Percentiles rank a stretch among this genome's conserved stretches.
Conservation (phyloP, 257 asterid species). For the Primulina tabacum region DNA sequence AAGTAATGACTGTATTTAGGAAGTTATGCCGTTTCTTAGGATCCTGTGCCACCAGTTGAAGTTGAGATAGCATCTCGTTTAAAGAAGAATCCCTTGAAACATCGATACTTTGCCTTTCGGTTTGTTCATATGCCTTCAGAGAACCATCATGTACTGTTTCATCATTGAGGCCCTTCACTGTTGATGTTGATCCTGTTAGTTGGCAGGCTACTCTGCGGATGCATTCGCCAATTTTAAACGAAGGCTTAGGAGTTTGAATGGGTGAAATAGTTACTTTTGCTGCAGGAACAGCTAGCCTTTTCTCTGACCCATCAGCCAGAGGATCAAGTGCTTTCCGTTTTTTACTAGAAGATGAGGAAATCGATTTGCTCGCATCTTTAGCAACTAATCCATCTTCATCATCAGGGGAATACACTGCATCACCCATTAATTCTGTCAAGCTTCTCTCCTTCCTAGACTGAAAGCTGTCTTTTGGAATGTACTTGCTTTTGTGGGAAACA, state of each 20-base stretch:
- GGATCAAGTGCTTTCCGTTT: conserved; percentile 59
- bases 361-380: conserved; percentile 30
- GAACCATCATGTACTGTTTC: conserved; percentile 41
- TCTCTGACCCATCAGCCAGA: conserved; percentile 47
- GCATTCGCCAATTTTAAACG: conserved; percentile 90
- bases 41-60: conserved; percentile 57
- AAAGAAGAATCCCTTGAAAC: conserved; percentile 47
- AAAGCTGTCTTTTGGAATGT: conserved; percentile 40
- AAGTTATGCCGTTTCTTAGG: conserved; percentile 48
- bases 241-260: conserved; percentile 58
- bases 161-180: conserved; percentile 38
- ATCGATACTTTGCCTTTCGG: conserved; percentile 34
- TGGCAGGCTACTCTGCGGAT: conserved; percentile 90
- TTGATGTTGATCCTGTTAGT: conserved; percentile 61
- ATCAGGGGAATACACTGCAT: conserved; percentile 41
- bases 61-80: conserved; percentile 60
- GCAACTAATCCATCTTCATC: conserved; percentile 46
- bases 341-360: conserved; percentile 35
- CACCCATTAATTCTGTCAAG: conserved; percentile 57
- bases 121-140: conserved; percentile 29
- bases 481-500: conserved; percentile 42
- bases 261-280: conserved; percentile 52
- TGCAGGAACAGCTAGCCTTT: conserved; percentile 41
- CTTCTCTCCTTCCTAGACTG: conserved; percentile 63
- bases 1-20: conserved; percentile 28